Conservation (phyloP, 129 eudicot species). For the Erigeron canadensis region DNA sequence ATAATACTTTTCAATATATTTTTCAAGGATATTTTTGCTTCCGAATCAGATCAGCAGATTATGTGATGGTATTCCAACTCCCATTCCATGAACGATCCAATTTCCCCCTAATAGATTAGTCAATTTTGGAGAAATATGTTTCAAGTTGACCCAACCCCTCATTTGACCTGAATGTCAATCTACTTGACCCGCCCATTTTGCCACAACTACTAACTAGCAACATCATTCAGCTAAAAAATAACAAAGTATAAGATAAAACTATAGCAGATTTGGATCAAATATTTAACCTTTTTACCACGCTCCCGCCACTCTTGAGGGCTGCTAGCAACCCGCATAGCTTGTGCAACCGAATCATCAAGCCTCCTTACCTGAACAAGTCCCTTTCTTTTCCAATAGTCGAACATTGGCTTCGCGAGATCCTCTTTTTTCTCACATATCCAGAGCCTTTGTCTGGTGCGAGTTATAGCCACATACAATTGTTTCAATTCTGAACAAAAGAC, state of each 20-base stretch:
- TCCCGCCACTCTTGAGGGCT: slow-evolving; percentile 76
- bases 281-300: slow-evolving; percentile 59
- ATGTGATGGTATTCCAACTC: not conserved
- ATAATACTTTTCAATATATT: too few species aligned
- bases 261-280: not conserved
- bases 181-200: too few species aligned
- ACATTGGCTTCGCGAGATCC: slow-evolving; percentile 67
- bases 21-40: too few species aligned
- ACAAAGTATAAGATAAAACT: not conserved
- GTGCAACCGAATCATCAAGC: slow-evolving; percentile 64
- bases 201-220: too few species aligned
- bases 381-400: slow-evolving; percentile 71
- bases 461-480: slow-evolving; percentile 78
- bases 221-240: too few species aligned
- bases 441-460: slow-evolving; percentile 79
- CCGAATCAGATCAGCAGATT: too few species aligned
- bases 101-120: too few species aligned
- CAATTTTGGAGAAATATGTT: too few species aligned
- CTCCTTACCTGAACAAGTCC: slow-evolving; percentile 56
- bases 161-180: too few species aligned
- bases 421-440: slow-evolving; percentile 78
- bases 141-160: too few species aligned
- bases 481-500: slow-evolving; percentile 77
- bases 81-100: too few species aligned
- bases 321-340: slow-evolving; percentile 81